A percentile compares a stretch with the other conserved stretches of the same genome.
phyloP scores from a whole-genome alignment of 2,329 filamentous ascomycete species.

The Neofusicoccum kwambonambiense region DNA sequence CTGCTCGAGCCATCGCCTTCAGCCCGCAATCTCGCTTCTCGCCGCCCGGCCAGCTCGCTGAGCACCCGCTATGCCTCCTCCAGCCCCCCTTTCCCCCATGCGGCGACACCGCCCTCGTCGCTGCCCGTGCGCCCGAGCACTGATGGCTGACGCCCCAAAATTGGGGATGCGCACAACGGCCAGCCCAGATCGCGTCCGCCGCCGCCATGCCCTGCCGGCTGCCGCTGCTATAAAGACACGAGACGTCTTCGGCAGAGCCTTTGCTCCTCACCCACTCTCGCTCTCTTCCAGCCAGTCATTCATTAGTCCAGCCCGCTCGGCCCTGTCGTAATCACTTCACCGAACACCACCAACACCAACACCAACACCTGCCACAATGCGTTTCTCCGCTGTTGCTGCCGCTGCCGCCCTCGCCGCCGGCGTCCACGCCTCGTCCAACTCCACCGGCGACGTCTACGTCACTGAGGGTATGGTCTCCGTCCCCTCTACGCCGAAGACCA shows the following conservation, averaged over 20 bases:
- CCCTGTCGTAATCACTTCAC: slow-evolving; percentile 37
- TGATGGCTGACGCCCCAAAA: not conserved
- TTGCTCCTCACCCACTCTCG: slow-evolving; percentile 38
- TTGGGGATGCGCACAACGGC: slow-evolving; percentile 1
- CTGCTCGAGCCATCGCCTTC: no score
- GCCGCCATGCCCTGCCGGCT: not conserved
- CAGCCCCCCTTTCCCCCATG: not conserved
- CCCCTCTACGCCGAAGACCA: not conserved
- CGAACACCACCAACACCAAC: slow-evolving; percentile 37
- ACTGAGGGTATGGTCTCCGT: slow-evolving; percentile 22
- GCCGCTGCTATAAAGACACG: slow-evolving; percentile 36
- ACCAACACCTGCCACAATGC: slow-evolving; percentile 41
- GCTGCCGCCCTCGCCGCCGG: slow-evolving; percentile 32
- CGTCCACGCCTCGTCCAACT: slow-evolving; percentile 24
- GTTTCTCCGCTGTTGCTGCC: slow-evolving; percentile 33
- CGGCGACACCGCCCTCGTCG: not conserved
- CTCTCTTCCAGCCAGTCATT: slow-evolving; percentile 28
- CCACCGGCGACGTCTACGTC: slow-evolving; percentile 25
- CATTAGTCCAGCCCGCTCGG: no score
- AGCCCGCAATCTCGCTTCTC: slow-evolving; percentile 3
- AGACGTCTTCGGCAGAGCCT: slow-evolving; percentile 20
- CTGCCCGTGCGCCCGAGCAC: not conserved
- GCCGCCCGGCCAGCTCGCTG: not conserved
- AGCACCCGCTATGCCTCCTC: not conserved
- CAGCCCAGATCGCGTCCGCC: not conserved